Conservation (phyloP, 257 asterid species). For the Solanum ossicruentum region DNA sequence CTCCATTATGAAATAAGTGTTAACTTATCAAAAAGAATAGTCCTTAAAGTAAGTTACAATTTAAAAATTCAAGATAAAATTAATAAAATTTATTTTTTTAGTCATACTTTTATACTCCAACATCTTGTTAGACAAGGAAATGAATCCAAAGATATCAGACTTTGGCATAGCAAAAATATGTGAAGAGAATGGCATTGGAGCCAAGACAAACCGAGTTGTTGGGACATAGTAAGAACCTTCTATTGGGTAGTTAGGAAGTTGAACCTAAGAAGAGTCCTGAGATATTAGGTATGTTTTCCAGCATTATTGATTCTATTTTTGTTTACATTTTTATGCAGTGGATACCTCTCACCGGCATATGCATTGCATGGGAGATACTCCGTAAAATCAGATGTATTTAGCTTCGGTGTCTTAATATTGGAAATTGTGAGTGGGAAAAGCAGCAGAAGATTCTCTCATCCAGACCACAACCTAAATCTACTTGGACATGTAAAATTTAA, state of each 20-base stretch:
- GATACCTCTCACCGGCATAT: no score
- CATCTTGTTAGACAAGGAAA: constrained; percentile 21
- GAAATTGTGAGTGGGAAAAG: constrained; percentile 18
- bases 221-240: constrained; percentile 36
- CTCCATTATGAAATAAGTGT: no score
- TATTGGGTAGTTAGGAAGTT: no score
- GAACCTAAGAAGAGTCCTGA: no score
- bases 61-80: no score
- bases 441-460: constrained; percentile 13
- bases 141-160: constrained; percentile 40
- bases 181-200: constrained; percentile 14
- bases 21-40: no score
- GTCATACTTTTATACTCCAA: not conserved
- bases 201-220: constrained; percentile 18
- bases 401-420: constrained; percentile 15
- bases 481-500: constrained; percentile 9
- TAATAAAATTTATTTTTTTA: no score
- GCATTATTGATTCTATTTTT: no score
- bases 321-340: no score
- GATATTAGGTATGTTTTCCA: no score
- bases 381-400: constrained; percentile 24
- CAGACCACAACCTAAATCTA: constrained; percentile 11
- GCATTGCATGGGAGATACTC: constrained; percentile 10
- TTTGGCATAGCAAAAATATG: constrained; percentile 35
- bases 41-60: no score